These are phyloP conservation scores for Candida schatavii DNA, from an alignment of 805 yeast genomes.

Conservation along the genomic window DNA sequence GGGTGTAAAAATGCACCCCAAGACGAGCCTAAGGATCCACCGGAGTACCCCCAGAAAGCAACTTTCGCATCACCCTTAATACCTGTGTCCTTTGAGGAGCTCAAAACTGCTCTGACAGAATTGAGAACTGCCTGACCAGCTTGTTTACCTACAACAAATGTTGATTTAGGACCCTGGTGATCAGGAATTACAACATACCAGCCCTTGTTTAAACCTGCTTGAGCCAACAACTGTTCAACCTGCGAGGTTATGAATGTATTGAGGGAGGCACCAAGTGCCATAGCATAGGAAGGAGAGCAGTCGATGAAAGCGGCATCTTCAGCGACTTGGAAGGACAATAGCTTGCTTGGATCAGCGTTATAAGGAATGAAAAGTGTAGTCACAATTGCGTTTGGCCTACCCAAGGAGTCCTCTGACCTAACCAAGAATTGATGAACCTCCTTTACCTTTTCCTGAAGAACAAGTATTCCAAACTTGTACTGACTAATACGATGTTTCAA, in stretches of 20 bases:
- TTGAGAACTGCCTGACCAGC: conserved; percentile 19
- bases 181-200: conserved; percentile 20
- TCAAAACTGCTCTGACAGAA: conserved; percentile 15
- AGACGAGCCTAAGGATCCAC: conserved; percentile 26
- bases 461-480: conserved; percentile 7
- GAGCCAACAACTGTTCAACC: conserved; percentile 9
- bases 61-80: conserved; percentile 13
- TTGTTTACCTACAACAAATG: conserved; percentile 18
- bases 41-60: conserved; percentile 26
- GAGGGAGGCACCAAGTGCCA: conserved; percentile 8
- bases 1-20: conserved; percentile 29
- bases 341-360: conserved; percentile 20
- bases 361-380: conserved; percentile 22
- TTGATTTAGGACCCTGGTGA: conserved; percentile 18
- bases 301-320: conserved; percentile 18
- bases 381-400: conserved; percentile 18
- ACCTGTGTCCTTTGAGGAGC: conserved; percentile 13
- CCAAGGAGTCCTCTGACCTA: conserved; percentile 16
- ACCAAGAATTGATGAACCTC: conserved; percentile 18
- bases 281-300: conserved; percentile 21
- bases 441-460: conserved; percentile 7
- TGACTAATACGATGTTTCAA: conserved; percentile 9
- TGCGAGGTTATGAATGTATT: conserved; percentile 4
- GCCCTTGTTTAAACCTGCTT: conserved; percentile 12
- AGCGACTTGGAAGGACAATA: conserved; percentile 18